Evolutionary conservation across 495 filamentous ascomycete genomes (phyloP), one percentile per base, ranked within the genome.

Genomic region (Trypethelium eluteriae): DNA sequence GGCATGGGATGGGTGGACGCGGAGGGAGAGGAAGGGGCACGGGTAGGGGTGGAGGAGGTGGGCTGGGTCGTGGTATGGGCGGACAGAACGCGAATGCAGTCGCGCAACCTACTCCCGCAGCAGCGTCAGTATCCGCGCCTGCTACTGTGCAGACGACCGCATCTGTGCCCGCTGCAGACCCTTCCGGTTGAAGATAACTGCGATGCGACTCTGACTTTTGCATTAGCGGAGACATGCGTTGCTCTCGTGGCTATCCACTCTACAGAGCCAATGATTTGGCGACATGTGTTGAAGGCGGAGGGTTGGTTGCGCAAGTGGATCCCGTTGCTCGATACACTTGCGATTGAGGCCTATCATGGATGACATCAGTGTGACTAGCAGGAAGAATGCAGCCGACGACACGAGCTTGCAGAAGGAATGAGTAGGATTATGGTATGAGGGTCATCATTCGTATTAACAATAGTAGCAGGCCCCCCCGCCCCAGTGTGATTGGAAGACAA

Each of bases 401-500:
- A 44, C 41, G 14, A 44, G 41, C 6, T 7, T 44, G 41, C 41
- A 14, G 41, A 44, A 44, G 41, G 14, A 44, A 44, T 7, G 14
- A 14, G 41, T 44, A 7, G 7, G 41, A 1, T 7, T 44, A 44
- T 7, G 41, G 41, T 44, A 44, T 44, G 14, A 44, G 6, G 41
- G 41, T 44, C 41, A 14, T 44, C 41, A 44, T 14, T 44, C 41
- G 14, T 44, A 44, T 44, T 44, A 44, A 14, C 6, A 44, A 7
- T 44, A 44, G 14, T 44, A 44, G 41, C 41, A 44, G 41, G 41
- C 41, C 41, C 14, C 39, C 41, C 41, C 41, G 7, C 6, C 41
- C 41, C 41, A 25, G 25, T 25, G 41, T 7, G 41, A 59, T 59
- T 59, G 53, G 53, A 59, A 59, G 53, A 59, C n/a, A 32, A 36